Conservation (phyloP, 306 rosid genomes). For the Fragaria iinumae region DNA sequence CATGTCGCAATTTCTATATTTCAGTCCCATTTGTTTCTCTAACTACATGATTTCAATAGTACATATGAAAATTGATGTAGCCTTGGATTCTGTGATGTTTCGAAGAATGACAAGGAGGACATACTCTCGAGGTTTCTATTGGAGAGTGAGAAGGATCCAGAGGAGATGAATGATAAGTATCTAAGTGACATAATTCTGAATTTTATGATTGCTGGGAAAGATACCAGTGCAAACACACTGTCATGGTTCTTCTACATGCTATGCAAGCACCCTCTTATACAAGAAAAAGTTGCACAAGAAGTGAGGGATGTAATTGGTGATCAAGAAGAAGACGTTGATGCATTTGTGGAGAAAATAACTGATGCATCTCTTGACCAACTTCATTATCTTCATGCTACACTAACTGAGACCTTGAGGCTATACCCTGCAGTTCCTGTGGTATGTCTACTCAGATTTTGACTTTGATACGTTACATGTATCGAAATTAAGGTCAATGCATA, state of each 20-base stretch:
- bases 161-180: constrained; percentile 52
- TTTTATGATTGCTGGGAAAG: constrained; percentile 78
- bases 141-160: constrained; percentile 62
- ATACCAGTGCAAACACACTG: constrained; percentile 62
- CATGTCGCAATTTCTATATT: background rate
- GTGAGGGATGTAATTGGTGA: constrained; percentile 43
- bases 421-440: constrained; percentile 76
- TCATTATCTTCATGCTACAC: constrained; percentile 84
- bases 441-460: background rate
- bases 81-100: background rate
- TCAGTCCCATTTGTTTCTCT: background rate
- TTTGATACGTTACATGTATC: background rate
- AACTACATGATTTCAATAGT: background rate
- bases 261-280: constrained; percentile 67
- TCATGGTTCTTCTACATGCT: constrained; percentile 84
- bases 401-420: constrained; percentile 77
- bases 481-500: background rate
- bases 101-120: constrained; percentile 64
- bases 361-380: constrained; percentile 58
- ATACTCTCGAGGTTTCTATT: constrained; percentile 72
- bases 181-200: constrained; percentile 63
- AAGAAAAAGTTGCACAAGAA: constrained; percentile 64
- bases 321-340: constrained; percentile 31
- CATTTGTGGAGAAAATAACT: constrained; percentile 40
- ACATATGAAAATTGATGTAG: background rate